Base-by-base conservation (phyloP, 2,329 filamentous ascomycete species). In the Fusarium incarnatum region DNA sequence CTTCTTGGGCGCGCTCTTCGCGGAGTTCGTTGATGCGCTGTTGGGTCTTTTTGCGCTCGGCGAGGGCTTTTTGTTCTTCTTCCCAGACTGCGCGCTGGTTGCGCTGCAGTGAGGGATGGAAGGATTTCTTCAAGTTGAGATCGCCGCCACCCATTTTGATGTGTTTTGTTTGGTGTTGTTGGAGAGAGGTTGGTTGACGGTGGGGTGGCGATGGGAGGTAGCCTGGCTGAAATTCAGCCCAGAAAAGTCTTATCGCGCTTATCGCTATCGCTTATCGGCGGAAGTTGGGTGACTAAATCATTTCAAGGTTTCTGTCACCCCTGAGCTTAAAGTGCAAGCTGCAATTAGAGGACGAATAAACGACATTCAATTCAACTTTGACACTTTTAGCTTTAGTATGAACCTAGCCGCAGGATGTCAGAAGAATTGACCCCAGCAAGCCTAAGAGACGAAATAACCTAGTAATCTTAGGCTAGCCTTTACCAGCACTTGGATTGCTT, bases 41-140 rank as follows among this genome's bases (percentile, higher is more conserved):
- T 62, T 97, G 94, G 67, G 94, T 97, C 73, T 92, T 91, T 80
- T 98, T 98, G 81, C 96, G 92, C 85, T 99, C 96, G 56, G 96
- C 93, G 15, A 99, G 89, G 6, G 95, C 96, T 72, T 94, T 93
- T 79, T 96, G 91, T 78, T 98, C 94, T 80, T 97, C 93, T 67
- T 95, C 90, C 89, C 93, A 97, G 73, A 98, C 94, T 79, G 89
- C 89, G 80, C 89, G 89, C 84, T 97, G 96, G 81, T 99, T 99
- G 83, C 91, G 92, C 82, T 94, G 89, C 72, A 98, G 87, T 75
- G 91, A 89, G 65, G 96, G 95, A 82, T 99, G 95, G 90, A 95
- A 99, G 85, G 93, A 92, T 82, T 94, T 94, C 83, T 98, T 98
- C 75, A 97, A 83, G 78, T 98, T 98, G 77, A 99, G 88, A 86